Evolutionary conservation across 305 asterid species (phyloP).

Genomic region (Plantago rigida): DNA sequence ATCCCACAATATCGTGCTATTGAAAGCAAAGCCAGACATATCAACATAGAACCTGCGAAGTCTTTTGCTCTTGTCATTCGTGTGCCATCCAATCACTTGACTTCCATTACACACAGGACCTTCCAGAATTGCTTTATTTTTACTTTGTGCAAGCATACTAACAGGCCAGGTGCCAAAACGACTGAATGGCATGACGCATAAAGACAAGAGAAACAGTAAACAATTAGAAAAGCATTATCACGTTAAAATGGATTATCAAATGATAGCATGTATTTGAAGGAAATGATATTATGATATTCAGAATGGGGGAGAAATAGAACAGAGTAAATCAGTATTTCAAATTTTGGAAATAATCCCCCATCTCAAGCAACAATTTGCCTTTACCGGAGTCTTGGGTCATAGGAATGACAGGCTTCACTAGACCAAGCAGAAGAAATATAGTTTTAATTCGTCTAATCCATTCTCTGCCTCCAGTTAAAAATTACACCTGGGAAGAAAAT

Average conservation of each 20-base stretch:
- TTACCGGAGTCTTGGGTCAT: no score
- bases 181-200: conserved; percentile 35
- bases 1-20: conserved; percentile 90
- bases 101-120: conserved; percentile 96
- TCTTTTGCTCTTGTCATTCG: conserved; percentile 85
- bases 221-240: conserved; percentile 16
- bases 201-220: conserved; percentile 11
- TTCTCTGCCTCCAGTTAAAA: no score
- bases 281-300: background rate
- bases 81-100: conserved; percentile 91
- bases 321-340: background rate
- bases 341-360: no score
- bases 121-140: conserved; percentile 70
- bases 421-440: no score
- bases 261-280: background rate
- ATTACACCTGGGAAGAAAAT: no score
- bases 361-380: no score
- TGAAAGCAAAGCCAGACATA: conserved; percentile 98
- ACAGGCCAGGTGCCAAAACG: conserved; percentile 99
- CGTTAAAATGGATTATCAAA: background rate
- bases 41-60: conserved; percentile 87
- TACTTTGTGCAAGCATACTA: conserved; percentile 82
- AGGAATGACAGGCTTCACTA: no score
- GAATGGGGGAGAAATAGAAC: conserved; percentile 3
- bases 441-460: no score